Conservation (phyloP, 495 filamentous ascomycete genomes). For the Tuber microsphaerosporum region DNA sequence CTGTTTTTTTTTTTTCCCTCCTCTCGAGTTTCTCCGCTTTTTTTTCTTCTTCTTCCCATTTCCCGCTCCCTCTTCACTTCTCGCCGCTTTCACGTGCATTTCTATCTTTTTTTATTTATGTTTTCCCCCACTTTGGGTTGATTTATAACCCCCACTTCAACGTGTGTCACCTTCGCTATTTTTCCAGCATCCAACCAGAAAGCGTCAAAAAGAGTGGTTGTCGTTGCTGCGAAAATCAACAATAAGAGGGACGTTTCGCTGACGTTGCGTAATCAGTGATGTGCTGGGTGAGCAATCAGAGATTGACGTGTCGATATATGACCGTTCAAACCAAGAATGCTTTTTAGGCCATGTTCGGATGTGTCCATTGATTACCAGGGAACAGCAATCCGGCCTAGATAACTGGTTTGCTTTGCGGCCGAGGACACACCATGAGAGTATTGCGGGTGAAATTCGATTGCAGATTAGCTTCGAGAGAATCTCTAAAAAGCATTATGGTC, state of each 20-base stretch:
- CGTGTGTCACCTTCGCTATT: constrained; percentile 27
- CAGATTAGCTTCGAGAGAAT: constrained; percentile 78
- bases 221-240: constrained; percentile 8
- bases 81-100: constrained; percentile 15
- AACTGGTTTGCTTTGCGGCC: constrained; percentile 78
- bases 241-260: constrained; percentile 11
- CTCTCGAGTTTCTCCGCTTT: constrained; percentile 8
- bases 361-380: constrained; percentile 43
- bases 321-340: constrained; percentile 73
- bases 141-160: constrained; percentile 16
- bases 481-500: constrained; percentile 89
- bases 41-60: constrained; percentile 10
- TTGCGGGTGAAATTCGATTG: constrained; percentile 86
- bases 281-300: constrained; percentile 87
- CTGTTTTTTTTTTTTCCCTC: neutral
- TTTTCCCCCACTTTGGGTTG: constrained; percentile 11
- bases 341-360: constrained; percentile 83
- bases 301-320: constrained; percentile 90
- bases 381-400: constrained; percentile 53
- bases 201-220: neutral
- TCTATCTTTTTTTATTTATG: constrained; percentile 12
- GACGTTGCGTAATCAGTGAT: constrained; percentile 56
- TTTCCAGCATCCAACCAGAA: constrained; percentile 16
- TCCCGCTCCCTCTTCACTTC: constrained; percentile 28
- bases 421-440: constrained; percentile 55